phyloP scores from a whole-genome alignment of 495 filamentous ascomycete species.

The Penicillium parvum region DNA sequence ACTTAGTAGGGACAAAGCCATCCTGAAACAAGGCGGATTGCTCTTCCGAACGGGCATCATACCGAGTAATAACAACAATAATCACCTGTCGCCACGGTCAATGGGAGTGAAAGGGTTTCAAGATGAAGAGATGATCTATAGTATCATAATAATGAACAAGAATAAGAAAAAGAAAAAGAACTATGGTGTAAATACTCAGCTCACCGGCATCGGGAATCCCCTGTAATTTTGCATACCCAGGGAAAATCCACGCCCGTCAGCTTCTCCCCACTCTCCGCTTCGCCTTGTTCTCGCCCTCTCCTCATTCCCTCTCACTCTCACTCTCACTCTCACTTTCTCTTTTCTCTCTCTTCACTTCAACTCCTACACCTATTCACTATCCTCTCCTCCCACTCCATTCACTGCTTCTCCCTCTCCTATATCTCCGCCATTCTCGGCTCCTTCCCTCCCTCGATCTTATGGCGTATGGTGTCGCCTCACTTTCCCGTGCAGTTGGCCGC shows the following conservation, averaged over 20 bases:
- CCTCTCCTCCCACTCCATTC: conserved; percentile 4
- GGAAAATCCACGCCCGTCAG: conserved; percentile 29
- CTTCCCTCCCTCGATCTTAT: conserved; percentile 31
- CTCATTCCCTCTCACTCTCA: conserved; percentile 14
- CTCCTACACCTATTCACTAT: no score
- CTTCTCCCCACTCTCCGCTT: conserved; percentile 32
- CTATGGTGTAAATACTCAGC: neutral
- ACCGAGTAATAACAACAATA: no score
- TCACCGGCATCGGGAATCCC: neutral
- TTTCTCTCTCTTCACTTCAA: conserved; percentile 8
- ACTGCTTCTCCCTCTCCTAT: conserved; percentile 5
- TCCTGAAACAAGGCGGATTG: conserved; percentile 6
- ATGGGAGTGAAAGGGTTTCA: neutral
- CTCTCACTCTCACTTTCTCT: conserved; percentile 7
- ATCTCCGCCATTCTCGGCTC: conserved; percentile 16
- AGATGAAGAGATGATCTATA: neutral
- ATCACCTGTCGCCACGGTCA: neutral
- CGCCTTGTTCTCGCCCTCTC: conserved; percentile 16
- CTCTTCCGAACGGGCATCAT: conserved; percentile 9
- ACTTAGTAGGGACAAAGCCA: conserved; percentile 1
- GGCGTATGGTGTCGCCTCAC: conserved; percentile 36
- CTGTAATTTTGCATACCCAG: conserved; percentile 13
- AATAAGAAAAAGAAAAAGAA: neutral
- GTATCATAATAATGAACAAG: neutral
- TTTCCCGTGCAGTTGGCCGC: conserved; percentile 40